A percentile compares a stretch with the other conserved stretches of the same genome.
Conservation (phyloP, 192 early-diverging fungal genomes). For the Rhizophagus clarus region DNA sequence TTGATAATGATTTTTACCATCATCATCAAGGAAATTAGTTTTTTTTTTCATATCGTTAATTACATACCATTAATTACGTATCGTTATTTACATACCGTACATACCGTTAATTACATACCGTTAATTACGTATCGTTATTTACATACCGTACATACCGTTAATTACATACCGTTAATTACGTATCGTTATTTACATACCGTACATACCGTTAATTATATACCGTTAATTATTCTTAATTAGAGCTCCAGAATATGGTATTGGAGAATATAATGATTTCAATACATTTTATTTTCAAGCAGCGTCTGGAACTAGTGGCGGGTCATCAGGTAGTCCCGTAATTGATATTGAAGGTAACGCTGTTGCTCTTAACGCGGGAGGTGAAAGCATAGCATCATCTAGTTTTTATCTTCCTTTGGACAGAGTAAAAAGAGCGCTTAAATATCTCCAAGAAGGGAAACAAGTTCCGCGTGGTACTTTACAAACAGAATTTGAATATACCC, state of each 20-base stretch:
- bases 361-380: slow-evolving; percentile 76
- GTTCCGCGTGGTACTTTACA: slow-evolving; percentile 78
- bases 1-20: not conserved
- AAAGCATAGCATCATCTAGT: slow-evolving; percentile 61
- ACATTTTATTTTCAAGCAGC: slow-evolving; percentile 82
- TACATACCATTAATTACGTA: too few relatives aligned
- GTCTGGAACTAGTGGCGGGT: slow-evolving; percentile 73
- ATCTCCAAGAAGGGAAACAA: slow-evolving; percentile 53
- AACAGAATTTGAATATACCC: slow-evolving; percentile 66
- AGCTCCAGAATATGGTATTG: slow-evolving; percentile 68
- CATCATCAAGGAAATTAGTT: not conserved
- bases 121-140: too few relatives aligned
- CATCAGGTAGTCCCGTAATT: slow-evolving; percentile 77
- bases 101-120: too few relatives aligned
- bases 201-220: too few relatives aligned
- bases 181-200: too few relatives aligned
- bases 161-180: too few relatives aligned
- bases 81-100: too few relatives aligned
- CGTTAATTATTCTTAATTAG: slow-evolving; percentile 34
- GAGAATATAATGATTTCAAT: slow-evolving; percentile 79
- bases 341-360: slow-evolving; percentile 78
- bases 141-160: too few relatives aligned
- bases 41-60: not conserved
- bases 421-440: slow-evolving; percentile 63
- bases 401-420: slow-evolving; percentile 81